Evolutionary conservation across 2,329 filamentous ascomycete genomes (phyloP).

Genomic region (Aspergillus piperis): DNA sequence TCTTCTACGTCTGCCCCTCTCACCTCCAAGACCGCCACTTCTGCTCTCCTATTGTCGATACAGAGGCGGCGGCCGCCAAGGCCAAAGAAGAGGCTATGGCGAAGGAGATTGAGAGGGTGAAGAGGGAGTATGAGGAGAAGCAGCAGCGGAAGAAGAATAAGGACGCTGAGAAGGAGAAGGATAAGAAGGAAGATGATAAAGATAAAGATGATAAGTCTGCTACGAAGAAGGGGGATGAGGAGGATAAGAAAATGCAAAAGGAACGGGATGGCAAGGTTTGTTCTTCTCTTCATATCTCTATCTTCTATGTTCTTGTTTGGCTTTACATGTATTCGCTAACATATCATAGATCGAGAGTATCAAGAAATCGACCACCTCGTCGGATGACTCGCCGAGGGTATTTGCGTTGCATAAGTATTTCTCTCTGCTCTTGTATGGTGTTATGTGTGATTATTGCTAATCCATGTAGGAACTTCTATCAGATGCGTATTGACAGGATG

Average conservation of each 20-base stretch:
- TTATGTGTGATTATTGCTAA: background rate
- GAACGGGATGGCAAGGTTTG: slow-evolving; percentile 59
- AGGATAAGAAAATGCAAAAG: slow-evolving; percentile 44
- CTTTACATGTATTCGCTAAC: background rate
- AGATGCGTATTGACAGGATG: slow-evolving; percentile 78
- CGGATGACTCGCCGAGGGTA: slow-evolving; percentile 72
- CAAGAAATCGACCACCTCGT: slow-evolving; percentile 47
- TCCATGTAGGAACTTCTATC: slow-evolving; percentile 71
- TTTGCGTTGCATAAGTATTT: slow-evolving; percentile 80
- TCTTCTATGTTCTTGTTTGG: slow-evolving; percentile 2
- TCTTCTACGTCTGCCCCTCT: slow-evolving; percentile 84
- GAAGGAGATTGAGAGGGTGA: slow-evolving; percentile 50
- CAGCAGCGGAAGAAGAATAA: slow-evolving; percentile 69
- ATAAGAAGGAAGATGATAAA: slow-evolving; percentile 49
- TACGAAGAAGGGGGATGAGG: slow-evolving; percentile 38
- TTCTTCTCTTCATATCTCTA: background rate
- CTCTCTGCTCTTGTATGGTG: background rate
- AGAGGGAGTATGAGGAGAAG: slow-evolving; percentile 70
- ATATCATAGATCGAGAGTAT: slow-evolving; percentile 42
- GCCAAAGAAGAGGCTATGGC: slow-evolving; percentile 48
- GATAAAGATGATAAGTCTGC: slow-evolving; percentile 38
- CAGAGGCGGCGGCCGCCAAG: slow-evolving; percentile 44
- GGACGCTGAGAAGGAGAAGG: slow-evolving; percentile 52
- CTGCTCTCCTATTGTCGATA: slow-evolving; percentile 59
- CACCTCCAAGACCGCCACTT: slow-evolving; percentile 85